Evolutionary conservation across 352 stramenopile genomes (phyloP).

Genomic region (Blastocystis sp.): DNA sequence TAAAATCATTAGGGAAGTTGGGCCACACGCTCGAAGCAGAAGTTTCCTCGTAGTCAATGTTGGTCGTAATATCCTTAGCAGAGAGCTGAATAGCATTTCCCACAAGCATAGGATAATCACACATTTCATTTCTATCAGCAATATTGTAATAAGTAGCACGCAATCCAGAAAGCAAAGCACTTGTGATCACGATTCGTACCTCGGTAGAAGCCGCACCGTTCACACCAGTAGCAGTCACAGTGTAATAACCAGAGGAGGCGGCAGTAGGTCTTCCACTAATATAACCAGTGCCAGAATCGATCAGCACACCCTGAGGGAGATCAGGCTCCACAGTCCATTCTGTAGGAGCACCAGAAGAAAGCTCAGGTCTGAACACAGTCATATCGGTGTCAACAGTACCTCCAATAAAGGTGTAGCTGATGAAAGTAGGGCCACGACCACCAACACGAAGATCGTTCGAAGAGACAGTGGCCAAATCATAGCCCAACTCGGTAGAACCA

Average conservation of each 20-base stretch:
- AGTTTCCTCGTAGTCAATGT: conserved; percentile 1
- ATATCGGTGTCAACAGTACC: conserved; percentile 34
- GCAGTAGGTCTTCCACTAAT: conserved; percentile 9
- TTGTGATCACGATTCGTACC: conserved; percentile 10
- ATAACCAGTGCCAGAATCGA: conserved; percentile 43
- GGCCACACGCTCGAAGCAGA: background rate
- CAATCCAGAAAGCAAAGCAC: background rate
- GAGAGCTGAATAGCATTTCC: conserved; percentile 36
- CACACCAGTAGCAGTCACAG: conserved; percentile 37
- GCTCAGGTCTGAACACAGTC: background rate
- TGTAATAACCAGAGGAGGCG: conserved; percentile 29
- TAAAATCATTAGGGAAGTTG: conserved; percentile 23
- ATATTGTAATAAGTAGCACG: conserved; percentile 19
- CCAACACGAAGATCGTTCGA: conserved; percentile 7
- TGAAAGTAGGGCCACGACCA: conserved; percentile 56
- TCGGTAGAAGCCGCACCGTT: conserved; percentile 1
- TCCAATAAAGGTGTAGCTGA: conserved; percentile 30
- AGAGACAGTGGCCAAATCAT: background rate
- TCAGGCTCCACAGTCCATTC: background rate
- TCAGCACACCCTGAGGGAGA: background rate
- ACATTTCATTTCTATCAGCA: background rate
- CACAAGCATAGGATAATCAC: conserved; percentile 16
- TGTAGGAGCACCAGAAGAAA: background rate
- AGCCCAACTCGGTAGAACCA: background rate
- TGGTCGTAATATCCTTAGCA: background rate